Base-by-base conservation (phyloP, 2,329 filamentous ascomycete genomes). In the Lojkania enalia region DNA sequence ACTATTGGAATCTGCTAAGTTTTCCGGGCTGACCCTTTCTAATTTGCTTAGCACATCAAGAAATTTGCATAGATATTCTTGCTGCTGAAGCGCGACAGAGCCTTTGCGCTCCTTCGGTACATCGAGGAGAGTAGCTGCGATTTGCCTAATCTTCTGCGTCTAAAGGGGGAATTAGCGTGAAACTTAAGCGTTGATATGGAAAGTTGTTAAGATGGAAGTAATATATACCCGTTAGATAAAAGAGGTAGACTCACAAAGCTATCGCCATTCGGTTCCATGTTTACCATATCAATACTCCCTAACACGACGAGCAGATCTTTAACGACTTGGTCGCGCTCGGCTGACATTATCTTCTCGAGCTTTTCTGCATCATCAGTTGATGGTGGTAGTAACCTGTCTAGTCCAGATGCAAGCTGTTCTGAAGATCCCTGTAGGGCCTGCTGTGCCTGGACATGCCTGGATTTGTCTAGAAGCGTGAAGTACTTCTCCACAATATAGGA, bases 401-500 rank as follows among this genome's bases (percentile, higher is more conserved):
- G 35, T n/a, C 66, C 66, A 4, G 54, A 44, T 3, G 58, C 47
- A 3, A 66, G 53, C 1, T 44, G 47, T 14, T 50, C 53, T 3
- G 60, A 53, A 2, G 58, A 59, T 40, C 55, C 60, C 35, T 70
- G 65, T 31, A 71, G 57, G 5, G 73, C 68, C 46, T 75, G 71
- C 46, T 78, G 72, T 14, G 73, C 65, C 31, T 80, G 71, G 15
- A 51, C 49, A n/a, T 55, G 57, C 15, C 54, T 55, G 57, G 85
- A 81, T 1, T 84, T 81, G 41, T 90, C 87, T 27, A 84, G 82
- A 1, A 94, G 76, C 56, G 84, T 84, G 67, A 89, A 89, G 71
- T 92, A 95, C 52, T 90, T 86, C 66, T 95, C 89, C 0, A 95
- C 88, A 44, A 92, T 83, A 64, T 90, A 91, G 0, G 88, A 92